Base-by-base conservation (phyloP, 2,329 filamentous ascomycete species). In the Aspergillus novoparasiticus region DNA sequence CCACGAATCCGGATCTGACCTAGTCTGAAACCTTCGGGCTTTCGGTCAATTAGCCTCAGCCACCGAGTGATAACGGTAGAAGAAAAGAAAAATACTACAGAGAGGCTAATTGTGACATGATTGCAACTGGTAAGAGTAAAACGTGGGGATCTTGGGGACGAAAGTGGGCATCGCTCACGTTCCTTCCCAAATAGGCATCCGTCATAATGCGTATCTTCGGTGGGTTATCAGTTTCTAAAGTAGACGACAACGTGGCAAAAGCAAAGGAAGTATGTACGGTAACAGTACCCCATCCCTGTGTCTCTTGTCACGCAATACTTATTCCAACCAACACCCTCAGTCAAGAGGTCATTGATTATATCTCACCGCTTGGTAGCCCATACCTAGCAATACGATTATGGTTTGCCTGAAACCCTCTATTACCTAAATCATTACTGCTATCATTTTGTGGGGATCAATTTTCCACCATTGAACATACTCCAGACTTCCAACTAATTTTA, bases 371-470 rank as follows among this genome's bases (percentile, higher is more conserved):
- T 23, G 10, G n/a, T 23, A 46, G n/a, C 4, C 21, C 43, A 10
- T 12, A 23, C n/a, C n/a, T 21, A n/a, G 9, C 43, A 46, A 46
- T 46, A 48, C 45, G 12, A 23, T 48, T 55, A 55, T 39, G 51
- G 51, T 55, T 55, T 14, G 30, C 21, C 30, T 23, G 5, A 36
- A 39, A 26, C 30, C 6, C n/a, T 55, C 51, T 39, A 55, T 55
- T 55, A 55, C 32, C 32, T 55, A 55, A 10, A 36, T 55, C 30
- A 23, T 34, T 19, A 39, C 32, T 23, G 39, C n/a, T 21, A 55
- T 51, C 16, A 51, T 36, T 55, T 55, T 39, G 51, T 32, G 51
- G 51, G 51, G 51, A 36, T 36, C 30, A 55, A 55, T 55, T 55
- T 55, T 55, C 51, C 51, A 55, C 51, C 51, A 55, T 55, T 55